Base-by-base conservation (phyloP, 1,284 basidiomycete genomes). In the Sparassis latifolia region DNA sequence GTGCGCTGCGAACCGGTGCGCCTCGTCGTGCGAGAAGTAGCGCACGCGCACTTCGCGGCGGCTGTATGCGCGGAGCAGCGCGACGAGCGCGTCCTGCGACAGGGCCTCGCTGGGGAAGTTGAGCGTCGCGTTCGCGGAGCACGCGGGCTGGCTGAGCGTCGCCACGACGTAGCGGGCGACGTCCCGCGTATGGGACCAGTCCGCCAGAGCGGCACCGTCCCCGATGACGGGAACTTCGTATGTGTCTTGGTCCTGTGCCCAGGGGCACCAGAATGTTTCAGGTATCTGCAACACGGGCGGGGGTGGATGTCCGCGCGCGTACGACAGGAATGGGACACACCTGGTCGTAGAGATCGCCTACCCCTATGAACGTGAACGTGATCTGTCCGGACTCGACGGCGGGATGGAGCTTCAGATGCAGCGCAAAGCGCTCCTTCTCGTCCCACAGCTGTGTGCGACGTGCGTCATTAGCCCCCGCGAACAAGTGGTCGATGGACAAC, bases 231-330 rank as follows among this genome's bases (percentile, higher is more conserved):
- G 44, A 9, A 54, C 47, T 33, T 51, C 42, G 31, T 54, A 54
- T 6, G 44, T 5, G 10, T 48, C 49, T 5, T 31, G 33, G 44
- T 54, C 49, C n/a, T 46, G 50, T 10, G 47, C 44, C 50, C 50
- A 54, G 2, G 53, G 46, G 39, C 52, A 54, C 49, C 53, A 54
- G 53, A 51, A 51, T 1, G 33, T 38, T 33, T 54, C 53, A 2
- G 44, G 43, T 28, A 33, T 6, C 47, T 52, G 31, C 29, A 42
- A 3, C 31, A 48, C 10, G 5, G 9, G n/a, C 7, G 9, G 44
- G 10, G 30, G 43, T 28, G 3, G 12, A 2, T 37, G 2, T 33
- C 10, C 6, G 4, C 2, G 31, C 10, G 3, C 5, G 39, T 29
- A 44, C n/a, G 5, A n/a, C 35, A 5, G 27, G 28, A 28, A 31